phyloP scores from a whole-genome alignment of 2,329 filamentous ascomycete species.

The Intubia oerlemansii region DNA sequence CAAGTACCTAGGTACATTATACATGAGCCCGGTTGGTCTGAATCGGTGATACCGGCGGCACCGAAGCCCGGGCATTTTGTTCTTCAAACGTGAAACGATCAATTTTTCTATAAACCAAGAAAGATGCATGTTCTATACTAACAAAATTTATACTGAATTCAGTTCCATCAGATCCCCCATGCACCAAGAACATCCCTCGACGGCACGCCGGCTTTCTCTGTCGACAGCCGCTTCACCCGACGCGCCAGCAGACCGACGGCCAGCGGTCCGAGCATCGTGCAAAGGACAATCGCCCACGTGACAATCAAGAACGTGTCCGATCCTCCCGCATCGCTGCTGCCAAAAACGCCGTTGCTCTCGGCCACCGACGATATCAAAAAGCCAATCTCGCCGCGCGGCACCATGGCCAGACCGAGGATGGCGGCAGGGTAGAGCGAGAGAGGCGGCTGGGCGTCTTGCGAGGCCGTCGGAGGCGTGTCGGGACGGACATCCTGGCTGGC shows the following conservation, averaged over 20 bases:
- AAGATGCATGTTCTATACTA: too few species aligned
- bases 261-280: slow-evolving; percentile 29
- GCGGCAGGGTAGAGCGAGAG: slow-evolving; percentile 44
- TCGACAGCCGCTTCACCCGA: slow-evolving; percentile 16
- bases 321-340: slow-evolving; percentile 1
- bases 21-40: too few species aligned
- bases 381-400: slow-evolving; percentile 59
- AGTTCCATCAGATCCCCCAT: too few species aligned
- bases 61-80: too few species aligned
- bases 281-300: slow-evolving; percentile 32
- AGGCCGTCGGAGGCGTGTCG: too few species aligned
- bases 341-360: slow-evolving; percentile 26
- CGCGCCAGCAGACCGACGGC: slow-evolving; percentile 24
- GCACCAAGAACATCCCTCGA: slow-evolving; percentile 3
- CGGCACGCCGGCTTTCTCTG: not conserved
- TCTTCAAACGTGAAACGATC: too few species aligned
- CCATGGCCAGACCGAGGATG: slow-evolving; percentile 48
- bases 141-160: too few species aligned
- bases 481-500: too few species aligned
- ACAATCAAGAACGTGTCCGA: slow-evolving; percentile 29
- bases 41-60: too few species aligned
- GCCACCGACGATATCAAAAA: slow-evolving; percentile 54
- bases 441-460: slow-evolving; percentile 19
- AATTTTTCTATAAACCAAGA: too few species aligned
- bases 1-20: too few species aligned